Evolutionary conservation across 148 eudicot species (phyloP).

Genomic region (Heliosperma pusillum): DNA sequence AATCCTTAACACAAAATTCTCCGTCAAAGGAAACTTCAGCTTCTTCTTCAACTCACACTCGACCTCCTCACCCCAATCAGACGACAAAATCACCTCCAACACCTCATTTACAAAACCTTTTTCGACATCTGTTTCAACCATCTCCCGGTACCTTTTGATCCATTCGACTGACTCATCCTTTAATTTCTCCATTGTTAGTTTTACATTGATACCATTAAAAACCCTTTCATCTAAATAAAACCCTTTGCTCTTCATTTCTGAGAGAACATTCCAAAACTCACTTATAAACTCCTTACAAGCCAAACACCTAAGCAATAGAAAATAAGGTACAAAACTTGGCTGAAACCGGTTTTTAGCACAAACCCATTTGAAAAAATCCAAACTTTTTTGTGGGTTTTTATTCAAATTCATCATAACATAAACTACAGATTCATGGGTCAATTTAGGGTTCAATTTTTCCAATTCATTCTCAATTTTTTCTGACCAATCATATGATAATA

Average conservation of each 20-base stretch:
- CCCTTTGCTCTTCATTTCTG: conserved; percentile 63
- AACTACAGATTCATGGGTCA: conserved; percentile 54
- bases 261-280: conserved; percentile 63
- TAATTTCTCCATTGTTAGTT: conserved; percentile 18
- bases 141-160: conserved; percentile 43
- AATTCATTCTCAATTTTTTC: conserved; percentile 39
- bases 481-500: conserved; percentile 54
- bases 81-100: conserved; percentile 35
- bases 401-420: conserved; percentile 63
- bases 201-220: conserved; percentile 20
- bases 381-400: conserved; percentile 52
- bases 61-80: conserved; percentile 51
- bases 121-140: conserved; percentile 28
- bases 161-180: conserved; percentile 36
- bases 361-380: conserved; percentile 72
- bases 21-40: conserved; percentile 42
- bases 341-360: conserved; percentile 40
- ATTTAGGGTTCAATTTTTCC: conserved; percentile 28
- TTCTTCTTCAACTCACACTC: conserved; percentile 40
- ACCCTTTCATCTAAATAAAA: conserved; percentile 30
- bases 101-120: conserved; percentile 39
- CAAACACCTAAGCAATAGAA: conserved; percentile 48
- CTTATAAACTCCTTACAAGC: conserved; percentile 44
- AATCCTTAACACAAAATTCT: conserved; percentile 51
- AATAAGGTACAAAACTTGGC: conserved; percentile 47